Evolutionary conservation across 148 eudicot species (phyloP).

Genomic region (Camellia sinensis): DNA sequence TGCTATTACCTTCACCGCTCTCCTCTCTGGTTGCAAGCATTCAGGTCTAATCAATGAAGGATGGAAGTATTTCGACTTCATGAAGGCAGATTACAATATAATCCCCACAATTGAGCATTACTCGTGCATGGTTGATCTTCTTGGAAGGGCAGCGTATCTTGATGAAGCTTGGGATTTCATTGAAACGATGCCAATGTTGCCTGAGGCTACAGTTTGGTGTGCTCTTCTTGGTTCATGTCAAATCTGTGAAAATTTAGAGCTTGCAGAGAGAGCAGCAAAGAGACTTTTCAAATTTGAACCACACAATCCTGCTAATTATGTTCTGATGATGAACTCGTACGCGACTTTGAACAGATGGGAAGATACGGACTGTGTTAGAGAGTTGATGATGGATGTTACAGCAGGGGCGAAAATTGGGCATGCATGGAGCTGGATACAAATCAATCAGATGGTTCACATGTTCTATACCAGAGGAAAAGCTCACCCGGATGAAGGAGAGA

Average conservation of each 20-base stretch:
- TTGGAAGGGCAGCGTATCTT: constrained; percentile 59
- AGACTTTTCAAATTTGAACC: constrained; percentile 59
- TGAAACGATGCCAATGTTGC: constrained; percentile 47
- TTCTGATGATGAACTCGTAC: constrained; percentile 52
- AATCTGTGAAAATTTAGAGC: constrained; percentile 35
- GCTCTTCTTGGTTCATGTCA: constrained; percentile 52
- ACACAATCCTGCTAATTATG: constrained; percentile 52
- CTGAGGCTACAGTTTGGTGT: constrained; percentile 61
- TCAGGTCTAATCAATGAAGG: constrained; percentile 53
- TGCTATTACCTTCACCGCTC: constrained; percentile 55
- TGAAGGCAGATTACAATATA: constrained; percentile 39
- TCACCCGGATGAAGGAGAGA: constrained; percentile 53
- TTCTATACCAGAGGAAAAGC: constrained; percentile 43
- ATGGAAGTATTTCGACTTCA: constrained; percentile 62
- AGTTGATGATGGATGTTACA: constrained; percentile 27
- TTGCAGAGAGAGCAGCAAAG: constrained; percentile 59
- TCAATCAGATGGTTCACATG: constrained; percentile 36
- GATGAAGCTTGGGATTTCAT: constrained; percentile 72
- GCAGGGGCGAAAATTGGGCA: constrained; percentile 29
- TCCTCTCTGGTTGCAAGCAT: constrained; percentile 54
- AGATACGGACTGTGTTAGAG: constrained; percentile 38
- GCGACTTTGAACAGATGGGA: constrained; percentile 40
- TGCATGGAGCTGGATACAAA: constrained; percentile 61
- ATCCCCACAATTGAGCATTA: constrained; percentile 62
- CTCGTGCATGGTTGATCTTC: constrained; percentile 77